Percentiles rank a stretch among this genome's conserved stretches.
Evolutionary conservation across 1,284 basidiomycete genomes (phyloP).

Genomic region (Ganoderma leucocontextum): DNA sequence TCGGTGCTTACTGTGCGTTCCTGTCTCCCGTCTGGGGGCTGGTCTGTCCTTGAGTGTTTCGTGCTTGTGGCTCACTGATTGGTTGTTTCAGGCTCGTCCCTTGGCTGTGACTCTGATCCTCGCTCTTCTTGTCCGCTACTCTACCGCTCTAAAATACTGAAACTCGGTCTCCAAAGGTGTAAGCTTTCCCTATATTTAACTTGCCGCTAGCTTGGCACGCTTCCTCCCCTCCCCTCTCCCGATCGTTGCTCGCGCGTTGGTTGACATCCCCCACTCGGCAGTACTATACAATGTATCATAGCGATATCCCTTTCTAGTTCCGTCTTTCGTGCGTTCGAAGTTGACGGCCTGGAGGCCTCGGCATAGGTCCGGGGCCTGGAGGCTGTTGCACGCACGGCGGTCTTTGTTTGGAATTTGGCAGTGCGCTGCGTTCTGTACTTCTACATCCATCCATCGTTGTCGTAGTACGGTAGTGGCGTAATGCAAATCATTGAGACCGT

Average conservation of each 20-base stretch:
- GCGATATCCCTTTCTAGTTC: not conserved
- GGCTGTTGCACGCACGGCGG: constrained; percentile 6
- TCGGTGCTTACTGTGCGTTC: constrained; percentile 17
- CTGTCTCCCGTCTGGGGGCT: constrained; percentile 7
- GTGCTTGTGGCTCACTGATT: constrained; percentile 7
- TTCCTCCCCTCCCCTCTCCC: not conserved
- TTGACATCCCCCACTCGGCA: not conserved
- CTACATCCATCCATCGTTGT: not conserved
- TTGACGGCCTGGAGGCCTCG: not conserved
- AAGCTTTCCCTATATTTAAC: constrained; percentile 9
- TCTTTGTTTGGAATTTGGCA: not conserved
- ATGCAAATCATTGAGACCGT: not conserved
- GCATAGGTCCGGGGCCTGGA: not conserved
- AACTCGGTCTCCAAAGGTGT: not conserved
- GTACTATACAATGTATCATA: not conserved
- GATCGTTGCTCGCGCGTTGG: not conserved
- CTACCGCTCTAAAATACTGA: constrained; percentile 3
- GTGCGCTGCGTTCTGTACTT: not conserved
- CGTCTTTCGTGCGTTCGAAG: not conserved
- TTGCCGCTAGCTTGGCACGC: not conserved
- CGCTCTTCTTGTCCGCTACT: constrained; percentile 9
- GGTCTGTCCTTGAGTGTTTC: constrained; percentile 2
- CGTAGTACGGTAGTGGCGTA: constrained; percentile 1
- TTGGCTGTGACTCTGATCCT: constrained; percentile 8
- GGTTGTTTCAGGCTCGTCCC: constrained; percentile 14